Base-by-base conservation (phyloP, 2,329 filamentous ascomycete species). In the Ustulina deusta region DNA sequence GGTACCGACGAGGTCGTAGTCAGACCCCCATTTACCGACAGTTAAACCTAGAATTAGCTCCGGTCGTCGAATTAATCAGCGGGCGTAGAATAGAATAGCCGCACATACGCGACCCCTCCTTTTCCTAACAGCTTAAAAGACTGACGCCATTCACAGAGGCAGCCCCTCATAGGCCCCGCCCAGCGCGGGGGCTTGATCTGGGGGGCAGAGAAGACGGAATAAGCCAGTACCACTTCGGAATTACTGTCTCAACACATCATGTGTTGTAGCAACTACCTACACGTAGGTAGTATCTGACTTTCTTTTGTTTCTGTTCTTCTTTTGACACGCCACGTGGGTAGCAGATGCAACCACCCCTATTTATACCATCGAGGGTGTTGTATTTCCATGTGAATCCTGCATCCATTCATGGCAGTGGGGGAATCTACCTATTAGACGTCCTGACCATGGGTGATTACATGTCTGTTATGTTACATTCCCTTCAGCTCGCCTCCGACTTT, bases 381-480 rank as follows among this genome's bases (percentile, higher is more conserved):
- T 22, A 9, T 55, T 55, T 20, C 40, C 38, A 61, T 55, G 60
- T 34, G 22, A 48, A 32, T 46, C 15, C 11, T 46, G 2, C 34
- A 34, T 48, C 6, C 25, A 54, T 52, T 54, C 42, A 44, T 70
- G 51, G 54, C n/a, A 44, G 36, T 22, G 15, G 32, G 61, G 55
- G 69, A 63, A 62, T 52, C 49, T 3, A 68, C 70, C 56, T 68
- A 65, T 63, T 61, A 42, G 63, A 63, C 65, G 65, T 61, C 58
- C 11, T 64, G 42, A 59, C 46, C 27, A 68, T 66, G 36, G 27
- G 51, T 49, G 49, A 32, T 25, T 52, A 57, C 32, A 38, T 62
- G 42, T 60, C 68, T 60, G 66, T 68, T 69, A 69, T 71, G 69
- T 61, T 66, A 67, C 71, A 71, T 68, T 65, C 65, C 67, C 68